Evolutionary conservation across 2,329 filamentous ascomycete species (phyloP).

Genomic region (Nemania sp.): DNA sequence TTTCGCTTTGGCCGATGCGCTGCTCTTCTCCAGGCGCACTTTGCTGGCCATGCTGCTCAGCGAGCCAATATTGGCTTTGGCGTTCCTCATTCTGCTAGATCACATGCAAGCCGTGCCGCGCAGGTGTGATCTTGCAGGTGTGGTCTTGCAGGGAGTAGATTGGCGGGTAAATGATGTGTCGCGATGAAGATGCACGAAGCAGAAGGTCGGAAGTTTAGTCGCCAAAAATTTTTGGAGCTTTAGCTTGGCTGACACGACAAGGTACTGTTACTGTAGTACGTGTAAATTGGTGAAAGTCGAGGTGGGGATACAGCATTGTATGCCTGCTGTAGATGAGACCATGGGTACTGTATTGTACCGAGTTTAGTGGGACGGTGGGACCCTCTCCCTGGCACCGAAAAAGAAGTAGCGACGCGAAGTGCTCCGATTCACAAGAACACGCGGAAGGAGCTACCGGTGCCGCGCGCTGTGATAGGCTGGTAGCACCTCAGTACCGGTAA

Average conservation of each 20-base stretch:
- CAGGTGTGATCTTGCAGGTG: not conserved
- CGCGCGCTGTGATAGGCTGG: too few relatives aligned
- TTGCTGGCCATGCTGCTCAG: conserved; percentile 32
- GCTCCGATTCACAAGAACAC: too few relatives aligned
- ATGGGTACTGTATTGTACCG: too few relatives aligned
- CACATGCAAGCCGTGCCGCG: not conserved
- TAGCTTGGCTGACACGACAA: not conserved
- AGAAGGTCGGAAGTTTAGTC: not conserved
- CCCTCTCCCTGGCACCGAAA: too few relatives aligned
- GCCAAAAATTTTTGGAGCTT: conserved; percentile 20
- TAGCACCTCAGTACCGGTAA: too few relatives aligned
- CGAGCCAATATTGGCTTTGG: conserved; percentile 28
- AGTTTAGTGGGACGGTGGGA: too few relatives aligned
- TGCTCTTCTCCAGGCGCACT: conserved; percentile 33
- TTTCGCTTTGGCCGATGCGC: conserved; percentile 28
- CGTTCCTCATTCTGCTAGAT: conserved; percentile 19
- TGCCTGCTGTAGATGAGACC: too few relatives aligned
- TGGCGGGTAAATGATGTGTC: not conserved
- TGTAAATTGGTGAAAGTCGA: too few relatives aligned
- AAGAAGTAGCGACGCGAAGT: too few relatives aligned
- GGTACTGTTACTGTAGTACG: too few relatives aligned
- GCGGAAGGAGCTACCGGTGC: too few relatives aligned
- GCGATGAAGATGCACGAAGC: not conserved
- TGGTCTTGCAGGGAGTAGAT: not conserved
- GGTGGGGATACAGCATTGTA: too few relatives aligned